phyloP scores from a whole-genome alignment of 2,329 filamentous ascomycete genomes.

The Venturiaceae sp. region DNA sequence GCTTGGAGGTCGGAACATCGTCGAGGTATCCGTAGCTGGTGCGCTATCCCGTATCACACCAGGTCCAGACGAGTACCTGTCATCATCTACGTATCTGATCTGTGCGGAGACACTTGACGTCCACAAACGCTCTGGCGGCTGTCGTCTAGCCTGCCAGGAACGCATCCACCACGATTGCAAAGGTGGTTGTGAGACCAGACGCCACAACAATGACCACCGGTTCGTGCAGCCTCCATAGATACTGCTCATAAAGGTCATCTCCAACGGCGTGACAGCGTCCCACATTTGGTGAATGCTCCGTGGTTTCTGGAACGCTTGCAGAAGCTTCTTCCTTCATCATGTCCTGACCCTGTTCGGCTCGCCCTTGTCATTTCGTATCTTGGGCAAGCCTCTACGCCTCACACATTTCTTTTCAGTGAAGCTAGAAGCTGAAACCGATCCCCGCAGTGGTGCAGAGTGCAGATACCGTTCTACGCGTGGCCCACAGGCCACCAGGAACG shows the following conservation, averaged over 20 bases:
- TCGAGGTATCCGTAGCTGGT: not conserved
- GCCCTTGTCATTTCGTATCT: not conserved
- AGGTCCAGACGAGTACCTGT: not conserved
- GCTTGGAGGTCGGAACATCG: not conserved
- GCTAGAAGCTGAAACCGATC: not conserved
- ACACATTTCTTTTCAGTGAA: not conserved
- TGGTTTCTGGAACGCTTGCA: slow-evolving; percentile 1
- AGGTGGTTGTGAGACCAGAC: too few relatives aligned
- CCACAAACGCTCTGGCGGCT: not conserved
- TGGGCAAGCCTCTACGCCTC: not conserved
- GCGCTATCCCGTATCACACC: not conserved
- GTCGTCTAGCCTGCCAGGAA: not conserved
- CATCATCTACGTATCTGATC: not conserved
- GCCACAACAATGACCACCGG: not conserved
- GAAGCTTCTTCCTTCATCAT: not conserved
- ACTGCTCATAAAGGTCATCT: not conserved
- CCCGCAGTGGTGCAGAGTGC: not conserved
- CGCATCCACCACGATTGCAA: too few relatives aligned
- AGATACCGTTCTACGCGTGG: not conserved
- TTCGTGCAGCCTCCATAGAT: not conserved
- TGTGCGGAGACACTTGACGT: not conserved
- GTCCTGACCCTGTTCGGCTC: not conserved
- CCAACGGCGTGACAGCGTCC: not conserved
- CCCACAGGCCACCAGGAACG: not conserved
- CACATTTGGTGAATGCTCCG: not conserved